Conservation (phyloP, 129 eudicot genomes). For the carrot (Daucus carota) region DNA sequence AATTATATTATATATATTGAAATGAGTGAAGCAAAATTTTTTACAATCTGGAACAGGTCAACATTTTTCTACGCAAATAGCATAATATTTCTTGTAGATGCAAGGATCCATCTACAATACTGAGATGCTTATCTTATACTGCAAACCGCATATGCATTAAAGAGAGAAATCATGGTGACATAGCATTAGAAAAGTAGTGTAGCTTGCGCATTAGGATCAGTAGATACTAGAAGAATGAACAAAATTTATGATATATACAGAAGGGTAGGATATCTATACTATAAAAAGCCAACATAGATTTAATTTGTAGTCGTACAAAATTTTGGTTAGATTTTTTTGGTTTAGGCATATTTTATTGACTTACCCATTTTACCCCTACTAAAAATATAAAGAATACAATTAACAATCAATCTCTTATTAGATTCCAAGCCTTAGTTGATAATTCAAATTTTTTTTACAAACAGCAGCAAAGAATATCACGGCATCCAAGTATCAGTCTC, state of each 20-base stretch:
- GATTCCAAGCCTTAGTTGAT: too few species aligned
- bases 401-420: too few species aligned
- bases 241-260: background rate
- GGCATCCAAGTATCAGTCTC: too few species aligned
- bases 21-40: background rate
- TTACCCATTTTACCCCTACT: too few species aligned
- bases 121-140: background rate
- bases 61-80: background rate
- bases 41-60: background rate
- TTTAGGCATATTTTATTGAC: too few species aligned
- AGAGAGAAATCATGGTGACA: background rate
- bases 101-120: background rate
- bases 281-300: too few species aligned
- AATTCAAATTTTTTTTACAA: too few species aligned
- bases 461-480: too few species aligned
- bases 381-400: too few species aligned
- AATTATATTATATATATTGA: background rate
- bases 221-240: background rate
- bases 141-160: background rate
- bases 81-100: background rate
- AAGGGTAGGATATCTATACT: background rate
- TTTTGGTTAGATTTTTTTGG: too few species aligned
- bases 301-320: too few species aligned
- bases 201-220: background rate
- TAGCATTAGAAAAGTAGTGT: background rate